Conservation (phyloP, 2,329 filamentous ascomycete species). For the Alternaria metachromatica region DNA sequence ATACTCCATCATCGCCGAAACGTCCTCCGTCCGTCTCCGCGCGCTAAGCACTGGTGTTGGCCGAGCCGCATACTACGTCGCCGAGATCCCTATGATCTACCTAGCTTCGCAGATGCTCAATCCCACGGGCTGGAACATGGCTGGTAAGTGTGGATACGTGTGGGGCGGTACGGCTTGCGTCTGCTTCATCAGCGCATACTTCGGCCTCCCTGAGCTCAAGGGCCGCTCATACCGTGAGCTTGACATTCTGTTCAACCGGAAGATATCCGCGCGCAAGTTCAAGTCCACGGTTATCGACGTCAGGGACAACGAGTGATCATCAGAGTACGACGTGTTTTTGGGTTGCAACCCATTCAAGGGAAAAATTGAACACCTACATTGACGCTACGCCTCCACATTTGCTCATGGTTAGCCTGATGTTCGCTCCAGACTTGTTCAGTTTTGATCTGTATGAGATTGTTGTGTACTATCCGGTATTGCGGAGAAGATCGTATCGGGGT, state of each 20-base stretch:
- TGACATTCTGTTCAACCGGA: slow-evolving; percentile 53
- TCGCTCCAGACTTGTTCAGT: neutral
- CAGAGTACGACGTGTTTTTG: neutral
- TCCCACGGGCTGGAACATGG: slow-evolving; percentile 49
- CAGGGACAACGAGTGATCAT: slow-evolving; percentile 63
- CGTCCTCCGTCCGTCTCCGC: slow-evolving; percentile 67
- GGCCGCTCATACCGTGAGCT: slow-evolving; percentile 57
- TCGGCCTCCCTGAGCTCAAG: slow-evolving; percentile 62
- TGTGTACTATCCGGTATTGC: neutral
- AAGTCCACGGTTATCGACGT: slow-evolving; percentile 63
- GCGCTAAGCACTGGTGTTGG: slow-evolving; percentile 69
- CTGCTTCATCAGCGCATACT: slow-evolving; percentile 60
- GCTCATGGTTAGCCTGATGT: neutral
- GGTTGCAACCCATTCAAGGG: neutral
- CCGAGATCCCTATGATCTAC: slow-evolving; percentile 71
- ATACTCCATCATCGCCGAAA: slow-evolving; percentile 71
- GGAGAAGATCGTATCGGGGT: neutral
- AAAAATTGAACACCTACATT: neutral
- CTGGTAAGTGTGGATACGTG: slow-evolving; percentile 42
- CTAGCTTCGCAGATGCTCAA: slow-evolving; percentile 61
- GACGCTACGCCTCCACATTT: neutral
- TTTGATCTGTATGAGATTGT: neutral
- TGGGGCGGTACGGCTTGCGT: slow-evolving; percentile 56
- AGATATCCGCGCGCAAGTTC: slow-evolving; percentile 61
- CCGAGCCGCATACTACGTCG: slow-evolving; percentile 67